phyloP scores from a whole-genome alignment of 2,329 filamentous ascomycete genomes.

The Exophiala bonariae region DNA sequence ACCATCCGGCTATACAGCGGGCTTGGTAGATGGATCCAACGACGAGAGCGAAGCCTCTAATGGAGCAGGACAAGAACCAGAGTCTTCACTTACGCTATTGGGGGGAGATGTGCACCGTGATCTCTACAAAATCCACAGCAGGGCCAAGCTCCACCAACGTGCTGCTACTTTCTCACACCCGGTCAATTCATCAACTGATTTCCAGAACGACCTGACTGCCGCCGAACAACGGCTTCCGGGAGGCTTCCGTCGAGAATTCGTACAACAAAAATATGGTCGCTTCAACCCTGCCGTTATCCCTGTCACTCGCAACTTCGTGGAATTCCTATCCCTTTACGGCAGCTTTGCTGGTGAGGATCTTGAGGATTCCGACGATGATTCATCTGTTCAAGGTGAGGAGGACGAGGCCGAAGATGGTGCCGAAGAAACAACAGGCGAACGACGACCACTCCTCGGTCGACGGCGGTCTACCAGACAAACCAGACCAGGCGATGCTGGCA shows the following conservation, averaged over 20 bases:
- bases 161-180: slow-evolving; percentile 68
- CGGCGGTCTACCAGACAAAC: slow-evolving; percentile 43
- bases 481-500: slow-evolving; percentile 62
- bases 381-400: slow-evolving; percentile 40
- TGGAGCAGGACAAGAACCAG: not conserved
- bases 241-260: slow-evolving; percentile 55
- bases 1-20: slow-evolving; percentile 1
- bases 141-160: slow-evolving; percentile 53
- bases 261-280: slow-evolving; percentile 34
- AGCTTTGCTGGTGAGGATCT: slow-evolving; percentile 74
- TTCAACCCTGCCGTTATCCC: slow-evolving; percentile 37
- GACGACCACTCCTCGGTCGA: slow-evolving; percentile 60
- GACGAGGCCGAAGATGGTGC: slow-evolving; percentile 54
- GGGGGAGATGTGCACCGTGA: slow-evolving; percentile 78
- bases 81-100: slow-evolving; percentile 70
- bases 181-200: slow-evolving; percentile 23
- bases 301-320: slow-evolving; percentile 69
- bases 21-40: not conserved
- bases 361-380: slow-evolving; percentile 61
- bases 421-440: slow-evolving; percentile 48
- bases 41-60: not conserved
- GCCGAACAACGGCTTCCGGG: slow-evolving; percentile 51
- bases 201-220: slow-evolving; percentile 41
- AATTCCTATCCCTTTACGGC: slow-evolving; percentile 74
- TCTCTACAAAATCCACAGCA: slow-evolving; percentile 70